Percentiles rank a stretch among this genome's conserved stretches.
phyloP scores from a whole-genome alignment of 2,329 filamentous ascomycete species.

The Stagonosporopsis rhizophila region DNA sequence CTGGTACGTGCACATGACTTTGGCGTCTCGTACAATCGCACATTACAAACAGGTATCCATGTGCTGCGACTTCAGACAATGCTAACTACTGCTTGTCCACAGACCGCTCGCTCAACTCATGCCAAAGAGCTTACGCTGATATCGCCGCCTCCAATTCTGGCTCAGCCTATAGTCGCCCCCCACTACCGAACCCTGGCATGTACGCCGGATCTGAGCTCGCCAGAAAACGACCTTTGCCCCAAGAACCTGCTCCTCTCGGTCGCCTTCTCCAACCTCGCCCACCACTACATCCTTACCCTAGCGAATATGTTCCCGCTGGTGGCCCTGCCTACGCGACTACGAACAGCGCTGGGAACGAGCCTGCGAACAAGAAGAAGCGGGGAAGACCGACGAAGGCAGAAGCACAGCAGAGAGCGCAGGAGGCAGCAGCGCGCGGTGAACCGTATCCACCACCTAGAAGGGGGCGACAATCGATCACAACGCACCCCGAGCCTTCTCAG shows the following conservation, averaged over 20 bases:
- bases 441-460: slow-evolving; percentile 49
- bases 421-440: slow-evolving; percentile 50
- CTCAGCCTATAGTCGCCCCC: slow-evolving; percentile 40
- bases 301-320: slow-evolving; percentile 38
- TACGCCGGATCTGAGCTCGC: slow-evolving; percentile 43
- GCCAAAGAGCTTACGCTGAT: slow-evolving; percentile 45
- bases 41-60: neutral
- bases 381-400: slow-evolving; percentile 58
- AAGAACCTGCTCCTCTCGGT: slow-evolving; percentile 45
- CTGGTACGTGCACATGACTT: slow-evolving; percentile 50
- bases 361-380: slow-evolving; percentile 55
- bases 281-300: slow-evolving; percentile 46
- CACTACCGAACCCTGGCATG: slow-evolving; percentile 38
- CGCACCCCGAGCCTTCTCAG: slow-evolving; percentile 32
- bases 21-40: neutral
- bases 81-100: slow-evolving; percentile 21
- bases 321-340: slow-evolving; percentile 39
- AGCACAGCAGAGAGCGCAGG: slow-evolving; percentile 53
- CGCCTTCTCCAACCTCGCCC: slow-evolving; percentile 57
- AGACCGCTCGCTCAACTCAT: slow-evolving; percentile 49
- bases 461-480: slow-evolving; percentile 40
- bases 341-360: slow-evolving; percentile 42
- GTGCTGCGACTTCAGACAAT: neutral
- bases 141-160: slow-evolving; percentile 35
- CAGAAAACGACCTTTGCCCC: slow-evolving; percentile 47